phyloP scores from a whole-genome alignment of 805 yeast species.

The Cyberlindnera maritima region DNA sequence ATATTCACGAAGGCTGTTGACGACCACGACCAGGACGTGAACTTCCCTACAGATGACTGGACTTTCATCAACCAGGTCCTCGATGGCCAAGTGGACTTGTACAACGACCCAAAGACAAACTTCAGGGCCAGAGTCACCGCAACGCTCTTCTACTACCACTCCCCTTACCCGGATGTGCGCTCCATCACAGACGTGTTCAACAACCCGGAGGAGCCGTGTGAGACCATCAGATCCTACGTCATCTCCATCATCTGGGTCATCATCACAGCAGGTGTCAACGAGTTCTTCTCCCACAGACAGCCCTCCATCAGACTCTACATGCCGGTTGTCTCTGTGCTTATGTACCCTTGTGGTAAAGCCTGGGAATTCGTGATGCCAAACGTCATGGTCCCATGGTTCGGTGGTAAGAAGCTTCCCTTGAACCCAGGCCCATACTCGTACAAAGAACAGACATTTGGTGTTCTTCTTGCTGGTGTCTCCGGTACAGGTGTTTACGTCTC shows the following conservation, averaged over 20 bases:
- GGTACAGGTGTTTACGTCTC: slow-evolving; percentile 34
- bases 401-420: slow-evolving; percentile 40
- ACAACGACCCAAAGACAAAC: slow-evolving; percentile 3
- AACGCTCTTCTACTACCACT: slow-evolving; percentile 31
- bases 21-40: slow-evolving; percentile 46
- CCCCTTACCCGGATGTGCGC: slow-evolving; percentile 68
- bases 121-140: slow-evolving; percentile 16
- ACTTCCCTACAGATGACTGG: slow-evolving; percentile 35
- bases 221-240: slow-evolving; percentile 42
- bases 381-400: slow-evolving; percentile 38
- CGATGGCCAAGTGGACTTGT: slow-evolving; percentile 5
- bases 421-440: slow-evolving; percentile 65
- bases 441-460: slow-evolving; percentile 71
- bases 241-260: slow-evolving; percentile 44
- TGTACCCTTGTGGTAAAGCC: slow-evolving; percentile 44
- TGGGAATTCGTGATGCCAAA: slow-evolving; percentile 45
- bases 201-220: slow-evolving; percentile 45
- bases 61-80: slow-evolving; percentile 5
- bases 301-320: slow-evolving; percentile 45
- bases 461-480: slow-evolving; percentile 46
- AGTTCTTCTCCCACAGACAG: slow-evolving; percentile 54
- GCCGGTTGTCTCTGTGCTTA: slow-evolving; percentile 44
- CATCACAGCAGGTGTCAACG: slow-evolving; percentile 53
- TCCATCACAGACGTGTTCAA: slow-evolving; percentile 54
- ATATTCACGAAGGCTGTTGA: slow-evolving; percentile 35